These are phyloP conservation scores for Crithidia bombi DNA, from an alignment of 208 protist genomes.

Conservation along the genomic window DNA sequence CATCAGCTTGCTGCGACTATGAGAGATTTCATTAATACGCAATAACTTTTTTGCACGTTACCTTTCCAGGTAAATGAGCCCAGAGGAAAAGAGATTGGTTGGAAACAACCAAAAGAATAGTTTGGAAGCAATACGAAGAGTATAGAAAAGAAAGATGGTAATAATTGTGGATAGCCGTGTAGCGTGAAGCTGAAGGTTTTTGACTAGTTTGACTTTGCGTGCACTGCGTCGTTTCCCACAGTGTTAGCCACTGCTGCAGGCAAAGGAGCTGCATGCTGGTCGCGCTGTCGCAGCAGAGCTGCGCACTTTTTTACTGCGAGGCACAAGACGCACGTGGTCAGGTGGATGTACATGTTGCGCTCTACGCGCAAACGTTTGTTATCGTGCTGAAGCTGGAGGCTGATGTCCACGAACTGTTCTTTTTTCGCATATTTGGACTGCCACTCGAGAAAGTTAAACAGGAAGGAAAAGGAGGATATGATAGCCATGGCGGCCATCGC, in stretches of 20 bases:
- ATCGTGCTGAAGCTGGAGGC: slow-evolving; percentile 66
- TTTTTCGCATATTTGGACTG: slow-evolving; percentile 50
- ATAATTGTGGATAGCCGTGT: too few relatives aligned
- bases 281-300: slow-evolving; percentile 9
- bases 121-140: too few relatives aligned
- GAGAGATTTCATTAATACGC: too few relatives aligned
- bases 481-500: slow-evolving; percentile 39
- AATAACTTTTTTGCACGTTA: too few relatives aligned
- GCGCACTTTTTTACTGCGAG: slow-evolving; percentile 52
- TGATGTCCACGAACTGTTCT: slow-evolving; percentile 54
- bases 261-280: not conserved
- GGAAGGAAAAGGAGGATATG: slow-evolving; percentile 47
- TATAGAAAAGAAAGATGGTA: too few relatives aligned
- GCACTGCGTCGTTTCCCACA: not conserved
- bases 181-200: too few relatives aligned
- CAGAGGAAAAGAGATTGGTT: too few relatives aligned
- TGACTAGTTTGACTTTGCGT: slow-evolving; percentile 3
- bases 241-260: not conserved
- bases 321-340: slow-evolving; percentile 51
- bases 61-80: too few relatives aligned
- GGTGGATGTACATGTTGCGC: slow-evolving; percentile 79
- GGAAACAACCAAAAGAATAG: too few relatives aligned
- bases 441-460: slow-evolving; percentile 56
- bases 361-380: slow-evolving; percentile 59
- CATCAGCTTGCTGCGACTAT: too few relatives aligned